Evolutionary conservation across 1,139 yeast species (phyloP), one percentile per base, ranked within the genome.

Genomic region (Diutina catenulata): DNA sequence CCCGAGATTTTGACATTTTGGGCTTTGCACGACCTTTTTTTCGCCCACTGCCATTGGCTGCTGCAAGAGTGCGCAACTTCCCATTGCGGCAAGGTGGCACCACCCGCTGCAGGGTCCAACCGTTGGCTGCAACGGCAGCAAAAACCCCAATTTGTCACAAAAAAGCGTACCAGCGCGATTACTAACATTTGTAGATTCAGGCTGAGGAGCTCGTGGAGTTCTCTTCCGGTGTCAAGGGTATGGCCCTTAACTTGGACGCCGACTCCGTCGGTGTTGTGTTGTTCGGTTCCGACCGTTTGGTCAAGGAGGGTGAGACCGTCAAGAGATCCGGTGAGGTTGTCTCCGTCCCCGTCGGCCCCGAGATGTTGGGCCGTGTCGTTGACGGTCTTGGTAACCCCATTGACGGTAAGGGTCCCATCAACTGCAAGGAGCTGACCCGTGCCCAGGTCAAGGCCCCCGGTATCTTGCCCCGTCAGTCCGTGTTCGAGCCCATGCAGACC

Each of bases 401-500:
- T 59, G 99, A 93, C 65, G 99, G 97, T 72, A 93, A 91, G 77
- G 99, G 98, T 51, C 98, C 98, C 68, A 76, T 91, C 60, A 80
- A 83, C 61, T 74, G 94, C 57, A 77, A 76, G 59, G 76, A 80
- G 57, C 72, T 80, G 59, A 73, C 94, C 59, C 84, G 94, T 77
- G 97, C 97, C 57, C 96, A 91, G 77, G 84, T 88, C 56, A 91
- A 91, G 79, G 99, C 98, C 54, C 99, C 98, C 68, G 99, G 99
- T 79, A 93, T 93, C 62, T 80, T 93, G 68, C 98, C 98, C 76
- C 88, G 99, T 80, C 83, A 81, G 60, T 87, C 97, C 47, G 99
- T 91, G 55, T 79, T 68, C 75, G 98, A 91, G 76, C 98, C 99
- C 66, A 91, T 91, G 83, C 98, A 91, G 76, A 88, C 98, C 59